These are phyloP conservation scores for Mantamonas sphyraenae DNA, from an alignment of 78 protist genomes.

Conservation along the genomic window DNA sequence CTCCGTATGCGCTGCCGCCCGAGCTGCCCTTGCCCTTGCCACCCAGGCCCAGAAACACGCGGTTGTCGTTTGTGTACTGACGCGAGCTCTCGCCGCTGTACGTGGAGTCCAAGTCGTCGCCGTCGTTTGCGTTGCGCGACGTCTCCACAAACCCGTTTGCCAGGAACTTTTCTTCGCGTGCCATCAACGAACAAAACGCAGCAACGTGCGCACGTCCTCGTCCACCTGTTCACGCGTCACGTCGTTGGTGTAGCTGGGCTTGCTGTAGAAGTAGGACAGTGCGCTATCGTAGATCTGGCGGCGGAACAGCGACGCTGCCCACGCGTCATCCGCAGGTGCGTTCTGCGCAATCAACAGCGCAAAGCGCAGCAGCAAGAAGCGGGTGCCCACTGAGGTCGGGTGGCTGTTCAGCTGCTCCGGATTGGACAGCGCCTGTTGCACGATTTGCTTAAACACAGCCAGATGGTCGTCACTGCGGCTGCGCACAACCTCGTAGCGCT, in stretches of 20 bases:
- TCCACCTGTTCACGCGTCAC: not conserved
- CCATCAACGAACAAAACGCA: not conserved
- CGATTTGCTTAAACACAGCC: conserved; percentile 24
- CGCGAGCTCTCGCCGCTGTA: no score
- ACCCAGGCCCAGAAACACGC: not conserved
- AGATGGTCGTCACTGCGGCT: conserved; percentile 25
- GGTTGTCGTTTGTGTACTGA: not conserved
- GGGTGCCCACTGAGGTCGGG: conserved; percentile 37
- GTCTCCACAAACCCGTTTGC: not conserved
- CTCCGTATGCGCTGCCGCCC: conserved; percentile 7
- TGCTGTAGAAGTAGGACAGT: conserved; percentile 36
- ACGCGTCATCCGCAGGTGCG: conserved; percentile 12
- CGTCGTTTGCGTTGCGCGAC: no score
- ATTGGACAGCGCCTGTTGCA: conserved; percentile 43
- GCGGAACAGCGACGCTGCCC: not conserved
- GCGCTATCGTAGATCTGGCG: conserved; percentile 28
- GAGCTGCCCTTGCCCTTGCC: conserved; percentile 3
- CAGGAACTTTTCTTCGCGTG: not conserved
- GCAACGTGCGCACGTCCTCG: not conserved
- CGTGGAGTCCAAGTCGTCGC: no score
- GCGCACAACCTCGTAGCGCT: conserved; percentile 34
- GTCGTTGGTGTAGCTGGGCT: conserved; percentile 13
- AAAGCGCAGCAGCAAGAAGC: conserved; percentile 43
- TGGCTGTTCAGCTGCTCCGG: conserved; percentile 30
- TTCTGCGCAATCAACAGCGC: conserved; percentile 1